Conservation (phyloP, 1,284 basidiomycete species). For the Sanguinoderma infundibulare region DNA sequence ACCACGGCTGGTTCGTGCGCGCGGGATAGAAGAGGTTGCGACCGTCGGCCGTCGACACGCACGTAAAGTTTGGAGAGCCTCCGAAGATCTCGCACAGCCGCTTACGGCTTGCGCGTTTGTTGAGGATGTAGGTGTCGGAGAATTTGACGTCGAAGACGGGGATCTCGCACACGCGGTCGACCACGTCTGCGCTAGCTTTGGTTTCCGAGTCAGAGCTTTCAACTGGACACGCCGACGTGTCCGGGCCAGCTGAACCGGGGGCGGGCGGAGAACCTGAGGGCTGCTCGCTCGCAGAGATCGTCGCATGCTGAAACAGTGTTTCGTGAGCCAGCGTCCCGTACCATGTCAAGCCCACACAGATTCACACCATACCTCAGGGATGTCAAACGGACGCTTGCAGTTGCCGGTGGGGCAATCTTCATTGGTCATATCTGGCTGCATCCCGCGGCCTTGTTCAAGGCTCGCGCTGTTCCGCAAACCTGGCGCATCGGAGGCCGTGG, state of each 20-base stretch:
- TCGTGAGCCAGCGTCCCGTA: neutral
- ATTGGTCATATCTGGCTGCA: too few relatives aligned
- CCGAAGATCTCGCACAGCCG: neutral
- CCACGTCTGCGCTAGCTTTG: neutral
- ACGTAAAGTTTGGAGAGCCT: neutral
- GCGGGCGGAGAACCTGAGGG: neutral
- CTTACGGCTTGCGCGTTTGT: neutral
- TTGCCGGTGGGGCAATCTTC: neutral
- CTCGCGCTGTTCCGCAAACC: too few relatives aligned
- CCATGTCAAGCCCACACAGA: neutral
- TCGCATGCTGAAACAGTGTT: neutral
- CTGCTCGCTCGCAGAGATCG: neutral
- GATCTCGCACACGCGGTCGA: neutral
- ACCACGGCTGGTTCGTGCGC: neutral
- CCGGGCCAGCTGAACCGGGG: too few relatives aligned
- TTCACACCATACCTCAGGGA: neutral
- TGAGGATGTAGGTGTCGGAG: neutral
- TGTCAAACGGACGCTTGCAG: too few relatives aligned
- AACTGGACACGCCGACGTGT: neutral
- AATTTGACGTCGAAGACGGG: neutral
- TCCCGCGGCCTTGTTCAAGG: too few relatives aligned
- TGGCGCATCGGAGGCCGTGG: too few relatives aligned
- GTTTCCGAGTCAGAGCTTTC: neutral
- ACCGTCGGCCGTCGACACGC: neutral
- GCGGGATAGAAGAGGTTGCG: slow-evolving; percentile 1